Percentiles rank a stretch among this genome's conserved stretches.
Conservation (phyloP, 2,329 filamentous ascomycete genomes). For the Arachnopeziza araneosa region DNA sequence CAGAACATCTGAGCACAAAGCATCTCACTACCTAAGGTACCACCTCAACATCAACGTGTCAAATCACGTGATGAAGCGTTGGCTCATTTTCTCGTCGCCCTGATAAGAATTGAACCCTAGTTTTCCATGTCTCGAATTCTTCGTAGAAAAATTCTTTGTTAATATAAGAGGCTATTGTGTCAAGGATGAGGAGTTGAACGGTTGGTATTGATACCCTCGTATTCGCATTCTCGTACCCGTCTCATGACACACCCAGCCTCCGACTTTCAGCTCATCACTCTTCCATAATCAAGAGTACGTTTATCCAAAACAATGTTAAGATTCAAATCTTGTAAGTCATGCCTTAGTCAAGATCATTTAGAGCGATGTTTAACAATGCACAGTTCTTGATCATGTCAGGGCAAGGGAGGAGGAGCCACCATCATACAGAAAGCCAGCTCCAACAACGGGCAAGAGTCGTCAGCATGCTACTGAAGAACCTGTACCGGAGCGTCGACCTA, state of each 20-base stretch:
- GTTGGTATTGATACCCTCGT: background rate
- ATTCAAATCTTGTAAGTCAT: background rate
- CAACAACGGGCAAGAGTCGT: background rate
- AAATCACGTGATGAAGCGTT: too few relatives aligned
- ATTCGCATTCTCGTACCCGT: background rate
- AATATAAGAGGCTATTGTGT: too few relatives aligned
- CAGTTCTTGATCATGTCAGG: background rate
- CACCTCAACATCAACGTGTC: too few relatives aligned
- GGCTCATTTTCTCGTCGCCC: too few relatives aligned
- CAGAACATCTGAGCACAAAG: too few relatives aligned
- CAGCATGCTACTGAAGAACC: background rate
- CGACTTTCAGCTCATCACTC: background rate
- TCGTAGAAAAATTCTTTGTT: too few relatives aligned
- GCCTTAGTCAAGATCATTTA: background rate
- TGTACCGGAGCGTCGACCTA: background rate
- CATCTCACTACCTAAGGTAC: too few relatives aligned
- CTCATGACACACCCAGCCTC: too few relatives aligned
- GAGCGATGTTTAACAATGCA: background rate
- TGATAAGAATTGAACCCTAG: too few relatives aligned
- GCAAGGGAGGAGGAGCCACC: background rate
- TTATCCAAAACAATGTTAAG: background rate
- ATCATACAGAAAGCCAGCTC: background rate
- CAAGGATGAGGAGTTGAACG: too few relatives aligned
- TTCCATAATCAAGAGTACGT: background rate
- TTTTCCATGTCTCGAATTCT: too few relatives aligned